Percentiles rank a stretch among this genome's conserved stretches.
Evolutionary conservation across 306 rosid species (phyloP).

Genomic region (Glycine soja): DNA sequence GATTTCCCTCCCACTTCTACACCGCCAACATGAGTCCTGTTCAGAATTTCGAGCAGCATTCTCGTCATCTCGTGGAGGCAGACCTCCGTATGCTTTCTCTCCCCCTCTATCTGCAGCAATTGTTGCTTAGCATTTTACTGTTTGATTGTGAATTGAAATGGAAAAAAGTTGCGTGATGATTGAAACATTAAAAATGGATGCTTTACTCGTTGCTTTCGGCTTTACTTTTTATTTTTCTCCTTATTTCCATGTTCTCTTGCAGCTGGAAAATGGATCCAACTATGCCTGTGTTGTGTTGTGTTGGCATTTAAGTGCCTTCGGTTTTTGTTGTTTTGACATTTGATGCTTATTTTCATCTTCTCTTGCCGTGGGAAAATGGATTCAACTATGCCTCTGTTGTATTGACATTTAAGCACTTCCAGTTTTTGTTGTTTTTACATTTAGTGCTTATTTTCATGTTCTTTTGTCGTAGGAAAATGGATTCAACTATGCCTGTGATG

Average conservation of each 20-base stretch:
- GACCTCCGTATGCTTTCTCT: constrained; percentile 63
- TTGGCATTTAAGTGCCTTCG: neutral
- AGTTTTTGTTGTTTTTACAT: neutral
- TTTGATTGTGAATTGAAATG: constrained; percentile 25
- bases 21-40: constrained; percentile 80
- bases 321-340: neutral
- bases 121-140: neutral
- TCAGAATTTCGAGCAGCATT: constrained; percentile 93
- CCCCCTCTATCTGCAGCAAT: neutral
- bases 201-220: neutral
- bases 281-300: neutral
- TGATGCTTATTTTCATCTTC: neutral
- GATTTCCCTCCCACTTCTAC: constrained; percentile 21
- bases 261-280: neutral
- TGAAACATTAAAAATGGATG: neutral
- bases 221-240: no score
- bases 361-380: neutral
- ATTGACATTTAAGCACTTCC: neutral
- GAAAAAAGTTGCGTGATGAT: neutral
- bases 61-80: constrained; percentile 78
- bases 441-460: neutral
- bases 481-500: neutral
- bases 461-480: neutral
- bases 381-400: constrained; percentile 2
- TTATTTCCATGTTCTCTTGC: neutral